Evolutionary conservation across 2,329 filamentous ascomycete species (phyloP).

Genomic region (Trichoderma koningii): DNA sequence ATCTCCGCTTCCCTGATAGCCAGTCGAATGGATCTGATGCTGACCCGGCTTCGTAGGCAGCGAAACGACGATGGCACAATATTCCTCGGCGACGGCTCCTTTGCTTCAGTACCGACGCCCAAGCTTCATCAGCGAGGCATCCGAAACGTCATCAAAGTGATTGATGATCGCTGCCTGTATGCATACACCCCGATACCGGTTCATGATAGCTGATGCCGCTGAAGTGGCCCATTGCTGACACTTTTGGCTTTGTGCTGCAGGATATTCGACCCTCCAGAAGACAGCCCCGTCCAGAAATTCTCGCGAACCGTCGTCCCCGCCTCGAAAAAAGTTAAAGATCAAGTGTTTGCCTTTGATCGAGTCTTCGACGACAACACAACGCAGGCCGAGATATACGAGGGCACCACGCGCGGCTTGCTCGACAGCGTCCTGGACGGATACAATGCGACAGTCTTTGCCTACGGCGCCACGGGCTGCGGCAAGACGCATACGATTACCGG

Average conservation of each 20-base stretch:
- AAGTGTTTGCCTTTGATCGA: conserved; percentile 94
- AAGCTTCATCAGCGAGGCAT: conserved; percentile 86
- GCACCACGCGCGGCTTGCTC: conserved; percentile 84
- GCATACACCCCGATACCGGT: conserved; percentile 40
- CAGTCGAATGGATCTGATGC: background rate
- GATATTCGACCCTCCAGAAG: conserved; percentile 95
- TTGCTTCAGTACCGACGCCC: conserved; percentile 82
- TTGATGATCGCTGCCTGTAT: conserved; percentile 94
- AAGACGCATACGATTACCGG: conserved; percentile 98
- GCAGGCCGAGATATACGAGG: conserved; percentile 92
- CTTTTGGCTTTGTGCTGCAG: conserved; percentile 49
- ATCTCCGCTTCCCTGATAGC: conserved; percentile 30
- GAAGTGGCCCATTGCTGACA: conserved; percentile 29
- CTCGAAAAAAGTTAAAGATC: conserved; percentile 93
- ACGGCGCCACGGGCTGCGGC: conserved; percentile 95
- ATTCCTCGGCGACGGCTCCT: conserved; percentile 94
- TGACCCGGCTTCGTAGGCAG: conserved; percentile 45
- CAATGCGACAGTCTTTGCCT: conserved; percentile 98
- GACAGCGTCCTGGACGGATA: conserved; percentile 96
- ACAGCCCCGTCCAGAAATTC: conserved; percentile 87
- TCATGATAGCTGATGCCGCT: background rate
- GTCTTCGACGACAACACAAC: conserved; percentile 95
- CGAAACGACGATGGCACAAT: conserved; percentile 80
- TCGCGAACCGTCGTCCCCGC: conserved; percentile 76
- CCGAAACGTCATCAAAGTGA: conserved; percentile 88